These are phyloP conservation scores for maize (Zea mays) DNA, from an alignment of 176 grass and related monocot genomes.

Conservation along the genomic window DNA sequence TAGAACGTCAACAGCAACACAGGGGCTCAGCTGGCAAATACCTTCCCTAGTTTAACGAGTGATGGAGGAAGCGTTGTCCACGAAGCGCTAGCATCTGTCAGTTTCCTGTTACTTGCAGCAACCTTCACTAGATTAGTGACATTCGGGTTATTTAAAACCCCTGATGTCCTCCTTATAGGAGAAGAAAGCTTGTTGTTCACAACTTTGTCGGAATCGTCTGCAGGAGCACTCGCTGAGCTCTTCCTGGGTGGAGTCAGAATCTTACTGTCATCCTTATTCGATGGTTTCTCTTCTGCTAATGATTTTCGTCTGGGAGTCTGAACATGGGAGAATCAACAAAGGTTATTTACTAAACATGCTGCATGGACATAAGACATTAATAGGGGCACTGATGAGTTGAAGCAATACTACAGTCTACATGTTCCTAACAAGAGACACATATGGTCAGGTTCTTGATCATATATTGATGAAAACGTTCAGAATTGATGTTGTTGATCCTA, in stretches of 20 bases:
- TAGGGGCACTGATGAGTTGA: slow-evolving; percentile 11
- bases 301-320: slow-evolving; percentile 70
- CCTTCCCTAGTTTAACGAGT: slow-evolving; percentile 87
- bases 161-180: slow-evolving; percentile 49
- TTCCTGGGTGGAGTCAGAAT: slow-evolving; percentile 70
- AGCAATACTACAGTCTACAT: not conserved
- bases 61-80: slow-evolving; percentile 71
- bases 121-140: slow-evolving; percentile 80
- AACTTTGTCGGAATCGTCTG: slow-evolving; percentile 60
- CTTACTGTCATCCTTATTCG: slow-evolving; percentile 67
- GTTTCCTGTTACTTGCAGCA: slow-evolving; percentile 58
- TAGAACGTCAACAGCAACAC: slow-evolving; percentile 19
- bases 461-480: not conserved
- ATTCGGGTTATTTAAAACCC: slow-evolving; percentile 55
- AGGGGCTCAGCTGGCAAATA: not conserved
- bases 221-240: slow-evolving; percentile 58
- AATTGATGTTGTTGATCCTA: not conserved
- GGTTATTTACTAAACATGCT: slow-evolving; percentile 14
- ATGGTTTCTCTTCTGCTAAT: slow-evolving; percentile 55
- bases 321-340: slow-evolving; percentile 27
- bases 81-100: slow-evolving; percentile 63
- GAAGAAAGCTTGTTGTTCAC: slow-evolving; percentile 52
- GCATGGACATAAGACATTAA: not conserved
- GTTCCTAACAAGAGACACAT: not conserved
- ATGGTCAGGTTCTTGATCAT: slow-evolving; percentile 10